Evolutionary conservation across 2,329 filamentous ascomycete genomes (phyloP), one percentile per base, ranked within the genome.

Genomic region (Monilinia laxa): DNA sequence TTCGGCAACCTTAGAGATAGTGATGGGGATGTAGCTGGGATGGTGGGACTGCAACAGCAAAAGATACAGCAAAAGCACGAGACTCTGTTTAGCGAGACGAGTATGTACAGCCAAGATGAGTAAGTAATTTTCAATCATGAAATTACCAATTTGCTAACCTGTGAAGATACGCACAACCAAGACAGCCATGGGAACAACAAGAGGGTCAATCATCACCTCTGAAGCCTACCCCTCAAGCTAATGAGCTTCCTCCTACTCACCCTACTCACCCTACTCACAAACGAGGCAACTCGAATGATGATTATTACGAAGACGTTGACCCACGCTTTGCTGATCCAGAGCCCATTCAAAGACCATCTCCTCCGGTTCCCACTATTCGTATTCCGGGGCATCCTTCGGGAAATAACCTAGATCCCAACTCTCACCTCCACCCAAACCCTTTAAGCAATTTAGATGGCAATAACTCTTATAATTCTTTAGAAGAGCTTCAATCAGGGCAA

Each of bases 301-400:
- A 84, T 69, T 98, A 98, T 79, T 96, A 96, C 75, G 95, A 98
- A 82, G 94, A 98, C 76, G 87, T 97, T 16, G 93, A 97, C 71
- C 93, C 94, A 55, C 90, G 88, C 66, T 98, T 97, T 75, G 90
- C 87, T 45, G 84, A 86, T 52, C 66, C 67, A 45, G 66, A 65
- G 23, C 47, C 67, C 42, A 57, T 59, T 68, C 75, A 63, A 68
- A 68, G 25, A 7, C 23, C 40, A 18, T 40, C 64, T 18, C 28
- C 76, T 68, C 66, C 73, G 58, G 67, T 76, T 42, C 76, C 76
- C 65, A 68, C 76, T 70, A 76, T 74, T 66, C 77, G 70, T 70
- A 75, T 65, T 54, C 68, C 71, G 52, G 69, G 57, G 66, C 67
- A 68, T 69, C 47, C 71, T 65, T 64, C 67, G 60, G 64, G 72